phyloP scores from a whole-genome alignment of 768 basidiomycete genomes.

The Galerina marginata region DNA sequence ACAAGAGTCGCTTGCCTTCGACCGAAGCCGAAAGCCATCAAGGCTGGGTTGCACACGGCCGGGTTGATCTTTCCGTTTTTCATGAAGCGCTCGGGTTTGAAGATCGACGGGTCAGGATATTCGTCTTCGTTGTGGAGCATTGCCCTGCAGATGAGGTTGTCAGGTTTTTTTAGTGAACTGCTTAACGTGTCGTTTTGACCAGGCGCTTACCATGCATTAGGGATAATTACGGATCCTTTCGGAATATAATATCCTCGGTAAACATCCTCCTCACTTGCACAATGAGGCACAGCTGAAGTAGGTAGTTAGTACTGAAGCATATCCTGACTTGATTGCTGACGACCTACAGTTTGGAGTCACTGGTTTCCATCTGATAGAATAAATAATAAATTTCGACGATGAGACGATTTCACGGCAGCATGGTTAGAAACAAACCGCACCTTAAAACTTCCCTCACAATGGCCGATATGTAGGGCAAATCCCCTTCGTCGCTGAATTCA shows the following conservation, averaged over 20 bases:
- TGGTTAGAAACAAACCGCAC: constrained; percentile 31
- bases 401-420: constrained; percentile 11
- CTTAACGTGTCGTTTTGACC: background rate
- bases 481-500: constrained; percentile 7
- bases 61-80: constrained; percentile 31
- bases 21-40: constrained; percentile 38
- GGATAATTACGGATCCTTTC: constrained; percentile 34
- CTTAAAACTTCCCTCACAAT: constrained; percentile 34
- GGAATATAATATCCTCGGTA: constrained; percentile 37
- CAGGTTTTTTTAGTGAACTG: background rate
- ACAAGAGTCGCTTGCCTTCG: constrained; percentile 23
- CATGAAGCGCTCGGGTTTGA: constrained; percentile 48
- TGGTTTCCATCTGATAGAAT: no score
- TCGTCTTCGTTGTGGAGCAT: constrained; percentile 44
- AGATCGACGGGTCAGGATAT: constrained; percentile 45
- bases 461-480: constrained; percentile 38
- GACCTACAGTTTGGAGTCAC: no score
- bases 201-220: constrained; percentile 40
- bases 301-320: background rate
- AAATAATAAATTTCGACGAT: no score
- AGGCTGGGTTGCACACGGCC: constrained; percentile 30
- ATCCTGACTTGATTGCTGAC: no score
- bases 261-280: constrained; percentile 28
- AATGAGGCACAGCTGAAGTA: constrained; percentile 27
- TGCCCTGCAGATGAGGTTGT: constrained; percentile 35